Conservation (phyloP, 1,284 basidiomycete genomes). For the Amylostereum chailletii region DNA sequence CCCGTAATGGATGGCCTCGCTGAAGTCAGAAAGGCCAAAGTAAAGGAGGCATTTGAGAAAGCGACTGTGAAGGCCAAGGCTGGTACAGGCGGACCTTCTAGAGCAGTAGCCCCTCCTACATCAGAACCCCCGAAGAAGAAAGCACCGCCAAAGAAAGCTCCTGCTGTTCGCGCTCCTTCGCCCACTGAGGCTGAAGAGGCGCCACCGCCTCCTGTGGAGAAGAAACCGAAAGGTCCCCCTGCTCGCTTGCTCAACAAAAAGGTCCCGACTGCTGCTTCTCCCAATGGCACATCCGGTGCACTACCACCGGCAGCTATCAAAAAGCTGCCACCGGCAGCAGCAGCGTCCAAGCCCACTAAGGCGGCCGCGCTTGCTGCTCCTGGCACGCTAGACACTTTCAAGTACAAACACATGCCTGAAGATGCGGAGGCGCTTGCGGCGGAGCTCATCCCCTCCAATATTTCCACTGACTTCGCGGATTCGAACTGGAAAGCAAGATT, state of each 20-base stretch:
- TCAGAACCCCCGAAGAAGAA: slow-evolving; percentile 43
- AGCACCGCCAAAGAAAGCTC: slow-evolving; percentile 19
- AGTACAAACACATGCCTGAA: slow-evolving; percentile 87
- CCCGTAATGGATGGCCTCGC: slow-evolving; percentile 83
- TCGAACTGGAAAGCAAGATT: slow-evolving; percentile 91
- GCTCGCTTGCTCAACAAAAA: slow-evolving; percentile 49
- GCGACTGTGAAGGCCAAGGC: slow-evolving; percentile 81
- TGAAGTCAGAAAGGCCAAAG: slow-evolving; percentile 87
- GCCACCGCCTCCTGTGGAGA: slow-evolving; percentile 19
- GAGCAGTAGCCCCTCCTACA: slow-evolving; percentile 27
- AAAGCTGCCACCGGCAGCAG: slow-evolving; percentile 30
- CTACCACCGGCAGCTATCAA: slow-evolving; percentile 30
- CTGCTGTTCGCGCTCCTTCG: not conserved
- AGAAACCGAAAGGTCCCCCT: slow-evolving; percentile 37
- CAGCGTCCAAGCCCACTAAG: slow-evolving; percentile 43
- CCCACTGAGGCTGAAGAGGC: not conserved
- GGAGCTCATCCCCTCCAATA: slow-evolving; percentile 66
- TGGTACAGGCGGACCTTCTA: slow-evolving; percentile 43
- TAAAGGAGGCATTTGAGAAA: slow-evolving; percentile 89
- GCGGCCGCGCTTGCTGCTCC: slow-evolving; percentile 34
- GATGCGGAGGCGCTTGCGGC: slow-evolving; percentile 82
- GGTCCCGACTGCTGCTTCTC: slow-evolving; percentile 28
- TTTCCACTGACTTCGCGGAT: slow-evolving; percentile 73
- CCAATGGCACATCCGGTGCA: slow-evolving; percentile 19
- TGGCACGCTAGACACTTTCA: slow-evolving; percentile 74